Evolutionary conservation across 768 basidiomycete species (phyloP).

Genomic region (Boletus pseudo-olivaceus): DNA sequence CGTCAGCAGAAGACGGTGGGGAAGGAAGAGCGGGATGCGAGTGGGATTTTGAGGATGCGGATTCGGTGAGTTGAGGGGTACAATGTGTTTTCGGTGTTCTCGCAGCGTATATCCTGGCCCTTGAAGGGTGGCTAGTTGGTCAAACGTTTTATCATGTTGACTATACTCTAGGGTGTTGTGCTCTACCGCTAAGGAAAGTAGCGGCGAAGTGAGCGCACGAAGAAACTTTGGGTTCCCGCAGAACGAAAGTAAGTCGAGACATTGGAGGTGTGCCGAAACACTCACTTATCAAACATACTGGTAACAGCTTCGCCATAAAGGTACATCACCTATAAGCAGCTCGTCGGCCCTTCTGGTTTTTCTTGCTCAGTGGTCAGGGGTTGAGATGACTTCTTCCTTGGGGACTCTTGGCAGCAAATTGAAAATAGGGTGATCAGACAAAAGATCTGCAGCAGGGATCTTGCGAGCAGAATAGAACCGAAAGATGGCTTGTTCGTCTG

Average conservation of each 20-base stretch:
- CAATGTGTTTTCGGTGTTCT: neutral
- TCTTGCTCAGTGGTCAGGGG: constrained; percentile 46
- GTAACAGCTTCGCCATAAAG: constrained; percentile 88
- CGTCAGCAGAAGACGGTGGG: constrained; percentile 38
- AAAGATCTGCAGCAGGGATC: constrained; percentile 25
- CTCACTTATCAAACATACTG: constrained; percentile 91
- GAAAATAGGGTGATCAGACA: constrained; percentile 16
- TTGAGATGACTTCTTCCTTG: constrained; percentile 46
- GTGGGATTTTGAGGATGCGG: constrained; percentile 35
- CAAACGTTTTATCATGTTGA: neutral
- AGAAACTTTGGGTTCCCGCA: constrained; percentile 74
- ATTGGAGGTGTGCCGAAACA: neutral
- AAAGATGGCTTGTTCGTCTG: constrained; percentile 72
- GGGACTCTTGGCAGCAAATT: constrained; percentile 26
- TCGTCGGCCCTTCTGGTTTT: constrained; percentile 15
- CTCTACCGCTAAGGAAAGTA: constrained; percentile 80
- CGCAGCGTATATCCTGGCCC: neutral
- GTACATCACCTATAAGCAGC: constrained; percentile 69
- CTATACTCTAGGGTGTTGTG: constrained; percentile 37
- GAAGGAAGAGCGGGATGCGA: constrained; percentile 33
- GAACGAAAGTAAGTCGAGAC: neutral
- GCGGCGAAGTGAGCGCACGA: constrained; percentile 62
- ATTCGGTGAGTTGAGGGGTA: constrained; percentile 28
- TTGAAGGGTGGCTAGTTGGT: neutral
- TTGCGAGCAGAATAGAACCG: constrained; percentile 45